Evolutionary conservation across 2,329 filamentous ascomycete species (phyloP), one percentile per base, ranked within the genome.

Genomic region (Cadophora sp.): DNA sequence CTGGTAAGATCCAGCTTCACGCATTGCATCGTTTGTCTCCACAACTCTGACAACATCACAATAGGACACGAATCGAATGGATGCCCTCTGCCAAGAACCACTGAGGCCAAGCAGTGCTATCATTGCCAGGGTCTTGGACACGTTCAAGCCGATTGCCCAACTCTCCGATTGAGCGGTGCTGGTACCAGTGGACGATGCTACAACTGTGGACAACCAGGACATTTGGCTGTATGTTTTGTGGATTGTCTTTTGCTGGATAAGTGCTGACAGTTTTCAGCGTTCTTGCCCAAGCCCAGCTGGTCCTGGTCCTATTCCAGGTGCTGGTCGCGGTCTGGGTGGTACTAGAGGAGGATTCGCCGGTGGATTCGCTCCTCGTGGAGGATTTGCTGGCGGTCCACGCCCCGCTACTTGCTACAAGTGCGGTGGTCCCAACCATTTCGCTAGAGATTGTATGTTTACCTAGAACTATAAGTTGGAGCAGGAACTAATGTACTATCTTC

Each of bases 81-180:
- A 81, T 99, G 96, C 87, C 96, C 96, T 76, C 90, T 95, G 78
- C 96, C 96, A 77, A 91, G 96, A 81, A 97, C 95, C 69, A 97
- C 96, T 72, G 96, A 99, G 84, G 94, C 94, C 62, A 99, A 99
- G 89, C 96, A 99, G 86, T 99, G 96, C 89, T 99, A 99, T 81
- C 96, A 98, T 84, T 99, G 96, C 87, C 96, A 98, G 85, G 96
- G 96, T 67, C 88, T 98, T 70, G 96, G 96, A 73, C 96, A 99
- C 80, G 96, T 99, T 76, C 96, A 99, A 85, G 96, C 96, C 74
- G 96, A 99, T 81, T 99, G 96, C 87, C 96, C 96, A 76, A 98
- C 96, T 70, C 88, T 99, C 72, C 93, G 96, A 75, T 82, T 99
- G 80, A 97, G 89, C 81, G 94, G 91, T 73, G 91, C 90, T 75